Evolutionary conservation across 176 grass and related monocot species (phyloP).

Genomic region (Alopecurus myosuroides): DNA sequence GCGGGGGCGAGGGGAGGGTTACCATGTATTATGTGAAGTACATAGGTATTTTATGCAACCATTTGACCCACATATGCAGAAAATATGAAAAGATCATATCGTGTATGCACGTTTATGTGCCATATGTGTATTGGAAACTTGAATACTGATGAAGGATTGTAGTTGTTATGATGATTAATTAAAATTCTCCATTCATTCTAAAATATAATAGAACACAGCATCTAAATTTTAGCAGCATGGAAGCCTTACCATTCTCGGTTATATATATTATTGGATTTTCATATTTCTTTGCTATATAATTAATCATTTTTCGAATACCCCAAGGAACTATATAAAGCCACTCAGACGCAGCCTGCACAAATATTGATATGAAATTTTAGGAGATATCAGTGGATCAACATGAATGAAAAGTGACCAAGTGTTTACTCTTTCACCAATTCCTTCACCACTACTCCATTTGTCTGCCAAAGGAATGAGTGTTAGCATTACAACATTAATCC

Average conservation of each 20-base stretch:
- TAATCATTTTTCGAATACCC: constrained; percentile 75
- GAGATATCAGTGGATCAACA: constrained; percentile 2
- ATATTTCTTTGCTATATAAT: constrained; percentile 63
- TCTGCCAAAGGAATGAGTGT: constrained; percentile 45
- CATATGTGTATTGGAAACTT: not conserved
- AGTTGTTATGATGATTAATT: not conserved
- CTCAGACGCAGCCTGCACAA: constrained; percentile 80
- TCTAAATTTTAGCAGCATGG: not conserved
- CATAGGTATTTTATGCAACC: not conserved
- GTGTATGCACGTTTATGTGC: not conserved
- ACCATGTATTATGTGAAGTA: not conserved
- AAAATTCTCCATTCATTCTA: not conserved
- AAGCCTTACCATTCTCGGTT: constrained; percentile 84
- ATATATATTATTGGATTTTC: constrained; percentile 68
- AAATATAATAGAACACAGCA: not conserved
- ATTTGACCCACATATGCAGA: not conserved
- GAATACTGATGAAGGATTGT: not conserved
- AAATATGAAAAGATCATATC: not conserved
- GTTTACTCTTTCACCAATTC: constrained; percentile 90
- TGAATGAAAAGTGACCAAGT: not conserved
- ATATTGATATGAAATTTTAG: constrained; percentile 22
- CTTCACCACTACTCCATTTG: constrained; percentile 56
- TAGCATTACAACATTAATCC: constrained; percentile 7
- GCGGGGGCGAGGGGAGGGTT: no score
- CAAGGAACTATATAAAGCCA: constrained; percentile 99